phyloP scores from a whole-genome alignment of 768 basidiomycete genomes.

The Rubroboletus satanas region DNA sequence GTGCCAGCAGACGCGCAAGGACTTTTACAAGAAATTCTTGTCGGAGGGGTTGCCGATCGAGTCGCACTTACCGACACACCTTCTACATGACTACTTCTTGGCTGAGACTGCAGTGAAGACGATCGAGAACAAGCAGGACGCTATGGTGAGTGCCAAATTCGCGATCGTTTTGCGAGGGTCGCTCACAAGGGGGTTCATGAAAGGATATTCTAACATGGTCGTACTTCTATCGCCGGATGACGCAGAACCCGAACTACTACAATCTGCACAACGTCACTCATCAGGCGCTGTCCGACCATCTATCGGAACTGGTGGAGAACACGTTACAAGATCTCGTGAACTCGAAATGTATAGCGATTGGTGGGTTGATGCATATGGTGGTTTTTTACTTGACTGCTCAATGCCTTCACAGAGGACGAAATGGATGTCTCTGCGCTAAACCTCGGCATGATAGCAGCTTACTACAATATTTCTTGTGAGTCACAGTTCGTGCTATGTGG shows the following conservation, averaged over 20 bases:
- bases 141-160: constrained; percentile 58
- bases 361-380: constrained; percentile 35
- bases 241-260: constrained; percentile 95
- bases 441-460: constrained; percentile 97
- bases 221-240: constrained; percentile 96
- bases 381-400: background rate
- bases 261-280: constrained; percentile 94
- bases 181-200: background rate
- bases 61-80: constrained; percentile 84
- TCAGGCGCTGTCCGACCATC: constrained; percentile 90
- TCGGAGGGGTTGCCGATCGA: constrained; percentile 97
- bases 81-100: constrained; percentile 95
- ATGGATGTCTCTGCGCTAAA: constrained; percentile 92
- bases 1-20: constrained; percentile 97
- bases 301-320: constrained; percentile 93
- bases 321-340: constrained; percentile 88
- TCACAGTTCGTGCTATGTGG: constrained; percentile 4
- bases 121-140: constrained; percentile 98
- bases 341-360: constrained; percentile 93
- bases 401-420: constrained; percentile 61
- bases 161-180: background rate
- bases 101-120: constrained; percentile 98
- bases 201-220: constrained; percentile 98
- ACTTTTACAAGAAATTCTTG: constrained; percentile 98
- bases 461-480: constrained; percentile 90